Conservation (phyloP, 139 green algal genomes). For the Picochlorum sp. region DNA sequence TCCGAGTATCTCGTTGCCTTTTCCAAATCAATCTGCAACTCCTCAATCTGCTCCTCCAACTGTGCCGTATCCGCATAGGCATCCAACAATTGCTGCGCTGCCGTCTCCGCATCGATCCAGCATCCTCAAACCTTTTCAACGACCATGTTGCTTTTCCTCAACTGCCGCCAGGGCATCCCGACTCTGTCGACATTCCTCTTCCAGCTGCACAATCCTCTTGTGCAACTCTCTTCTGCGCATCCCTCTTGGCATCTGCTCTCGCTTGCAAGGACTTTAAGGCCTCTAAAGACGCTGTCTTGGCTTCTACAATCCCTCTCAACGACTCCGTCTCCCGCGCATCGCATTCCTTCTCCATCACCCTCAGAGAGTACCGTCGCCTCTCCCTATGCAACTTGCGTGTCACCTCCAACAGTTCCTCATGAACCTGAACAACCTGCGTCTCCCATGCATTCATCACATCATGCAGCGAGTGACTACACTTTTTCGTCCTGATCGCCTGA, state of each 20-base stretch:
- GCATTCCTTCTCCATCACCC: constrained; percentile 11
- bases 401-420: constrained; percentile 1
- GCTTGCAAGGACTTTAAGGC: background rate
- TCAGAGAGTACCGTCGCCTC: background rate
- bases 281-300: background rate
- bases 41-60: background rate
- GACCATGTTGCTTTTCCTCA: background rate
- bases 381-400: background rate
- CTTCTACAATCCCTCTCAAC: background rate
- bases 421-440: background rate
- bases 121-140: background rate
- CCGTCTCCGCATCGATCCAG: background rate
- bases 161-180: too few species aligned
- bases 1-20: background rate
- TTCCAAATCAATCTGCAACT: constrained; percentile 1
- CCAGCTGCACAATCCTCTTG: background rate
- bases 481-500: constrained; percentile 1
- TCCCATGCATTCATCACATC: constrained; percentile 1
- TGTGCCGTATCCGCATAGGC: background rate
- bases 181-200: background rate
- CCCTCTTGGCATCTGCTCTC: background rate
- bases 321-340: constrained; percentile 3
- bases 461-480: background rate
- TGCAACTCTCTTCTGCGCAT: background rate
- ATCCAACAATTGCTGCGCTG: background rate